Base-by-base conservation (phyloP, 2,329 filamentous ascomycete genomes). In the Penicillium oxalicum region DNA sequence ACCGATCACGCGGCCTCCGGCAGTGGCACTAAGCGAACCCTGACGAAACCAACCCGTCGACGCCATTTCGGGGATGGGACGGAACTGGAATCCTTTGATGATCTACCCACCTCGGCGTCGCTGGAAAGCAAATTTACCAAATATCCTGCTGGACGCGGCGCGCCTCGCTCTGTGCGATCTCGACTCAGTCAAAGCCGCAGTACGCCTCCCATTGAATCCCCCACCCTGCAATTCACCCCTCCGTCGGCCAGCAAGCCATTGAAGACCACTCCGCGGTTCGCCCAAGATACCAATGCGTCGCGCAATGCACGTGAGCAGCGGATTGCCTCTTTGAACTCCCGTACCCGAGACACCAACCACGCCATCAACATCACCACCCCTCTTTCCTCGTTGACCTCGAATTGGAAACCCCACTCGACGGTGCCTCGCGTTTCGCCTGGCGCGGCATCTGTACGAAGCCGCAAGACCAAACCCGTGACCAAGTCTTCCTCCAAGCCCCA, bases 71-170 rank as follows among this genome's bases (percentile, higher is more conserved):
- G 93, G 9, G 89, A 96, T 67, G 93, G 93, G 12, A 87, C 86
- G 51, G 93, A 98, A 69, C 77, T 98, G 32, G 91, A 97, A 58
- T 83, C 80, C 2, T 97, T 98, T 65, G 93, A 98, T 65, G 93
- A 98, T 69, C 74, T 98, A 48, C 91, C 91, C 1, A 97, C 91
- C 0, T 96, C 91, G 12, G 82, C 79, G 9, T 82, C 86, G 51
- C 79, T 82, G 11, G 93, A 98, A 70, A 89, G 83, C 53, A 87
- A 82, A 60, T 98, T 82, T 62, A 77, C 90, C 53, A 94, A 91
- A 67, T 83, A 87, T 59, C 91, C 93, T 3, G 75, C 85, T 35
- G 82, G 80, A 40, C 79, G 80, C 46, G 83, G 85, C 18, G 80
- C 79, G 39, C 81, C 86, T 26, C 89, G 85, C 68, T 78, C 81